A percentile compares a stretch with the other conserved stretches of the same genome.
Evolutionary conservation across 1,139 yeast species (phyloP).

Genomic region (Kazachstania sp.): DNA sequence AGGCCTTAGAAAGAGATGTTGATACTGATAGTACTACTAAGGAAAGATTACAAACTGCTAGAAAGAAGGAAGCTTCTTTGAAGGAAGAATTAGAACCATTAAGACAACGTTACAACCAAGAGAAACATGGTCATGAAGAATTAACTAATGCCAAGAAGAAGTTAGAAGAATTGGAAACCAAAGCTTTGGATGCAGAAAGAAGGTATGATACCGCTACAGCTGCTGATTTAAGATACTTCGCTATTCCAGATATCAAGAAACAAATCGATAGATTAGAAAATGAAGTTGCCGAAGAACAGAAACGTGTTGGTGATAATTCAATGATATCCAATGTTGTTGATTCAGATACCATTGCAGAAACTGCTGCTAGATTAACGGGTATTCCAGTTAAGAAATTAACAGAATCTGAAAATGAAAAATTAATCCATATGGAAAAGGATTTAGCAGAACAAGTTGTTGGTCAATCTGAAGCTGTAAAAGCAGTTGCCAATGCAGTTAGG

Average conservation of each 20-base stretch:
- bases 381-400: slow-evolving; percentile 96
- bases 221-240: slow-evolving; percentile 93
- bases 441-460: slow-evolving; percentile 84
- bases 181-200: slow-evolving; percentile 95
- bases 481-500: slow-evolving; percentile 91
- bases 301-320: slow-evolving; percentile 50
- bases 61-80: slow-evolving; percentile 68
- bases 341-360: slow-evolving; percentile 88
- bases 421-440: slow-evolving; percentile 88
- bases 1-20: slow-evolving; percentile 92
- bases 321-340: slow-evolving; percentile 86
- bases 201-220: slow-evolving; percentile 90
- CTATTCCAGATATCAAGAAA: slow-evolving; percentile 83
- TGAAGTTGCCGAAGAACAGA: slow-evolving; percentile 68
- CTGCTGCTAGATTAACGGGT: slow-evolving; percentile 95
- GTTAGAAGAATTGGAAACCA: slow-evolving; percentile 83
- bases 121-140: slow-evolving; percentile 86
- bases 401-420: slow-evolving; percentile 88
- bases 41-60: slow-evolving; percentile 75
- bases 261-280: slow-evolving; percentile 69
- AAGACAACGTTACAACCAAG: slow-evolving; percentile 77
- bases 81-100: slow-evolving; percentile 82
- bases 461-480: slow-evolving; percentile 91
- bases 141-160: slow-evolving; percentile 81
- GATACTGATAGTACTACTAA: slow-evolving; percentile 81